phyloP scores from a whole-genome alignment of 1,284 basidiomycete genomes.

The Naganishia sp. region DNA sequence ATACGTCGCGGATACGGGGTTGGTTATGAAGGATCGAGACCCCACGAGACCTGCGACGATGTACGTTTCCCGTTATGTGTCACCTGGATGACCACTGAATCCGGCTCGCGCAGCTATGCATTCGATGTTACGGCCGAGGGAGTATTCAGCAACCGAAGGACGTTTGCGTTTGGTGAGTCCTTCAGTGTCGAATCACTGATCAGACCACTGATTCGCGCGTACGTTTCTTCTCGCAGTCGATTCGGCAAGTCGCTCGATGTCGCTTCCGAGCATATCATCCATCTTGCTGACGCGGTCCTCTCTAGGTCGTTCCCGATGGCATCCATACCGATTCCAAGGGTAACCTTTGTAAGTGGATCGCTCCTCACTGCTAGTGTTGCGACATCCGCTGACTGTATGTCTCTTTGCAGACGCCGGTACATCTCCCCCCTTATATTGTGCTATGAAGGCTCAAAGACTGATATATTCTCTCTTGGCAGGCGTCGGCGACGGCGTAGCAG shows the following conservation, averaged over 20 bases:
- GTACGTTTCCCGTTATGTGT: slow-evolving; percentile 52
- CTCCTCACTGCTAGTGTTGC: not conserved
- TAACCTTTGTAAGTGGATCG: slow-evolving; percentile 61
- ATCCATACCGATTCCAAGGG: slow-evolving; percentile 63
- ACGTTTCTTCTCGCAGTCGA: not conserved
- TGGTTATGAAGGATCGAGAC: slow-evolving; percentile 42
- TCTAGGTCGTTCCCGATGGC: slow-evolving; percentile 39
- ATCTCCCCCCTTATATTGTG: too few species aligned
- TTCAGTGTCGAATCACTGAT: not conserved
- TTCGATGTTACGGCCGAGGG: slow-evolving; percentile 66
- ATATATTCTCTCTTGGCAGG: slow-evolving; percentile 51
- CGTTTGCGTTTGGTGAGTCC: slow-evolving; percentile 68
- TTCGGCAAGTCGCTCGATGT: not conserved
- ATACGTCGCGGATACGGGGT: slow-evolving; percentile 63
- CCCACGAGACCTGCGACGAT: slow-evolving; percentile 68
- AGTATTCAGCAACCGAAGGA: slow-evolving; percentile 64
- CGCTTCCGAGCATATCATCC: not conserved
- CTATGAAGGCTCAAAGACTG: too few species aligned
- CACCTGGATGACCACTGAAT: not conserved
- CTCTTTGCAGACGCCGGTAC: not conserved
- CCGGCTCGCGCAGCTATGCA: slow-evolving; percentile 60
- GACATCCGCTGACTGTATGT: not conserved
- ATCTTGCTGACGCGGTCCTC: not conserved
- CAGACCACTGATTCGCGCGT: not conserved
- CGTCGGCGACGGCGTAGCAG: slow-evolving; percentile 70